These are phyloP conservation scores for Penicillium bovifimosum DNA, from an alignment of 495 filamentous ascomycete species.

Conservation along the genomic window DNA sequence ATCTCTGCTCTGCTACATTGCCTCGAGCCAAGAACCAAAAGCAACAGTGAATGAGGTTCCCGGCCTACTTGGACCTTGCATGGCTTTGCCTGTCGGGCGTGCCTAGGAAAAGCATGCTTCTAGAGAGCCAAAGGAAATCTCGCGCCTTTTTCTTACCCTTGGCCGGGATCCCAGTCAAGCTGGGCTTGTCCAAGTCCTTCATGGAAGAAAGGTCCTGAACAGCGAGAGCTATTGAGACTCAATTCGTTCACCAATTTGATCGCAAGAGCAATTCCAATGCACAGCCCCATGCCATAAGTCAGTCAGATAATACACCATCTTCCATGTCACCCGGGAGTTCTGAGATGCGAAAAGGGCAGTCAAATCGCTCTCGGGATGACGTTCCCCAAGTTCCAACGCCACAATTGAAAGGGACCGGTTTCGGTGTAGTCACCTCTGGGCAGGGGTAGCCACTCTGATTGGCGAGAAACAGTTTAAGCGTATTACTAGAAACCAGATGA, in stretches of 20 bases:
- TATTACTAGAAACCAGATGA: background rate
- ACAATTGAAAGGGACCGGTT: background rate
- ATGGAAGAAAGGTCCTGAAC: background rate
- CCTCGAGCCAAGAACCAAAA: background rate
- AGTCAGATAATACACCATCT: no score
- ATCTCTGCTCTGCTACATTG: background rate
- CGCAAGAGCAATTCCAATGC: no score
- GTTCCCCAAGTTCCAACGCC: background rate
- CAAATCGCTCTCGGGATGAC: background rate
- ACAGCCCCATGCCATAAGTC: no score
- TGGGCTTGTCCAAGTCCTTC: background rate
- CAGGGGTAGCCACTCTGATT: background rate
- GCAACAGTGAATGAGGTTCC: background rate
- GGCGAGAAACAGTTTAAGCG: no score
- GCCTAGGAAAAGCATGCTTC: background rate
- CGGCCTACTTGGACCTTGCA: background rate
- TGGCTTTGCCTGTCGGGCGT: no score
- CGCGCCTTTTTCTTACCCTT: background rate
- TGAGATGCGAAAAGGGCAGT: no score
- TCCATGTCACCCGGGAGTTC: no score
- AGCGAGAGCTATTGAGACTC: no score
- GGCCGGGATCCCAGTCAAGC: background rate
- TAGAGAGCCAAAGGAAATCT: background rate
- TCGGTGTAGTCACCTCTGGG: background rate
- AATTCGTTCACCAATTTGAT: no score